These are phyloP conservation scores for Dendrocalamus latiflorus DNA, from an alignment of 202 grass and related monocot species.

Conservation along the genomic window DNA sequence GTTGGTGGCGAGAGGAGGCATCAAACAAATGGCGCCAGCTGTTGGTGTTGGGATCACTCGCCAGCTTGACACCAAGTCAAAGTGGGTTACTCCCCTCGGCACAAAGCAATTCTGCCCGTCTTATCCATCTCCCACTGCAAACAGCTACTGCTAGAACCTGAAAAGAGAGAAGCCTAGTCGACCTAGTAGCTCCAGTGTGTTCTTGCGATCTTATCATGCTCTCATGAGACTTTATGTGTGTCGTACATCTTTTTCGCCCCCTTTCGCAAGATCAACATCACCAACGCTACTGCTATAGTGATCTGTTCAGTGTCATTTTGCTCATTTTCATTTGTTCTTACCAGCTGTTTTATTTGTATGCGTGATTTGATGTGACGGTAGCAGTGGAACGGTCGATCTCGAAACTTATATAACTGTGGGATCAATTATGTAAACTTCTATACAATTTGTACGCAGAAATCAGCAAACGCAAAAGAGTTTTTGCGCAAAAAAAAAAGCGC, in stretches of 20 bases:
- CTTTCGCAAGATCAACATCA: background rate
- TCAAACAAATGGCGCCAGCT: background rate
- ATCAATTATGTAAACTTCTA: background rate
- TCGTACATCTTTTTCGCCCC: background rate
- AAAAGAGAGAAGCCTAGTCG: background rate
- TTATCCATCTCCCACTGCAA: background rate
- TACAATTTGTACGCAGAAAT: too few relatives aligned
- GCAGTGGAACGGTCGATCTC: background rate
- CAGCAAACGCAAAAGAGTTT: too few relatives aligned
- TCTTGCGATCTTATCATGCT: background rate
- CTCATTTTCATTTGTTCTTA: background rate
- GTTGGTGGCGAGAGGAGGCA: background rate
- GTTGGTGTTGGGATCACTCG: background rate
- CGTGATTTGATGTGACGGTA: background rate
- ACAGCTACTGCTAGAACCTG: background rate
- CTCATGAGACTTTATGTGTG: background rate
- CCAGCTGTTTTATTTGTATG: background rate
- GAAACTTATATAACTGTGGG: background rate
- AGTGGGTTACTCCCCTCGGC: background rate
- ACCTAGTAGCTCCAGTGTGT: background rate
- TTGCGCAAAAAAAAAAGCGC: too few relatives aligned
- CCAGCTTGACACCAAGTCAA: background rate
- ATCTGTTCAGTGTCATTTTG: background rate
- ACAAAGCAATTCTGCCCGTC: background rate
- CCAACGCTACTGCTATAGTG: background rate